Percentiles rank a stretch among this genome's conserved stretches.
Conservation (phyloP, 257 asterid genomes). For the Salvia splendens region DNA sequence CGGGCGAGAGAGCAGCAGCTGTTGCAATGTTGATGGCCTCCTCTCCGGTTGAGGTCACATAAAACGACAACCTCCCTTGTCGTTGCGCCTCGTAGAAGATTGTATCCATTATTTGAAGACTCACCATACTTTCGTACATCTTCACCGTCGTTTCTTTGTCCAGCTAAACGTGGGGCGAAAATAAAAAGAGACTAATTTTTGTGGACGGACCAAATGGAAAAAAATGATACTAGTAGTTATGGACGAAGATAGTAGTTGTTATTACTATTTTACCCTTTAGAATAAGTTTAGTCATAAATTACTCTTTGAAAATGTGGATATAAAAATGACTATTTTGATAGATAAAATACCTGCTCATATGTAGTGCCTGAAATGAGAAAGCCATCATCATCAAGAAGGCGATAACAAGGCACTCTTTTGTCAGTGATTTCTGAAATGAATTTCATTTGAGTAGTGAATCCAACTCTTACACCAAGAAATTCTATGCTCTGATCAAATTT, state of each 20-base stretch:
- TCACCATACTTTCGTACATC: conserved; percentile 75
- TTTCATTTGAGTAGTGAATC: conserved; percentile 58
- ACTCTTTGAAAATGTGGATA: too few relatives aligned
- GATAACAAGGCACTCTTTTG: conserved; percentile 80
- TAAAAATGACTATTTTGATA: too few relatives aligned
- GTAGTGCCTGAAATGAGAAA: conserved; percentile 45
- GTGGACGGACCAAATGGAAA: too few relatives aligned
- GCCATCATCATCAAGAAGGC: conserved; percentile 82
- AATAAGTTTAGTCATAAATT: too few relatives aligned
- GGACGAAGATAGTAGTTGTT: too few relatives aligned
- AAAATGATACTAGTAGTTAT: too few relatives aligned
- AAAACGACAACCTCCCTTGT: conserved; percentile 85
- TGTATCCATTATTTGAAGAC: conserved; percentile 73
- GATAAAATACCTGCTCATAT: conserved; percentile 55
- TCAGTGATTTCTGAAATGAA: conserved; percentile 66
- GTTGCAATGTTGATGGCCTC: conserved; percentile 87
- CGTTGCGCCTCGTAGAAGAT: conserved; percentile 84
- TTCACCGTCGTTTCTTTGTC: conserved; percentile 67
- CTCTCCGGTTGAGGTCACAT: conserved; percentile 77
- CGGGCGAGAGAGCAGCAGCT: conserved; percentile 77
- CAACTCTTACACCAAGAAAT: conserved; percentile 83
- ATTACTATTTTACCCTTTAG: too few relatives aligned
- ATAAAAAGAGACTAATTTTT: too few relatives aligned
- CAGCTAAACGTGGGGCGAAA: conserved; percentile 36
- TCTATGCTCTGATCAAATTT: conserved; percentile 54